Base-by-base conservation (phyloP, 768 basidiomycete genomes). In the Termitomyces sp. region DNA sequence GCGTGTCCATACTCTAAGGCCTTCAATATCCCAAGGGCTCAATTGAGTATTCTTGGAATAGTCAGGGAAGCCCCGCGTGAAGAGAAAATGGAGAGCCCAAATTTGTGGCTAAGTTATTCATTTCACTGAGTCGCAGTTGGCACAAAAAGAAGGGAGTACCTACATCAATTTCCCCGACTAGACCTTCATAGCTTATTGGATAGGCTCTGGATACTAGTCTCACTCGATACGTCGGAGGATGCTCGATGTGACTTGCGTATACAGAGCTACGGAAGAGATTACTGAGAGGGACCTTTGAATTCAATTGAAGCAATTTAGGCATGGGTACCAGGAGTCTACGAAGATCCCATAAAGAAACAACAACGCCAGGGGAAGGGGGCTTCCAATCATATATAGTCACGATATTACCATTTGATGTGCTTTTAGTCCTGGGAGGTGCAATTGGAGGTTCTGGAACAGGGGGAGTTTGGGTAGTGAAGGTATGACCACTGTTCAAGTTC, bases 331-430 rank as follows among this genome's bases (percentile, higher is more conserved):
- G 24, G n/a, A 57, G 32, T 13, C 13, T 51, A 24, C 56, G 56
- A 46, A 57, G 49, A 22, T 57, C 49, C 56, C 56, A 57, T 34
- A 57, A 6, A 42, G 56, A 57, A 24, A 43, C 49, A 12, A 50
- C 29, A 22, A 42, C 22, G 27, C 49, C 48, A 22, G 47, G 46
- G 2, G 49, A 4, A 39, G 50, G 24, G 34, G 50, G 50, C 36
- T 26, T 51, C 50, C 24, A 37, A n/a, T 27, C 8, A 27, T 14
- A 1, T 16, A 51, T 26, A 24, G 50, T 37, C 24, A 37, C 34
- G 16, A 26, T 37, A 27, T 39, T 13, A 26, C 50, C 50, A 37
- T 16, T 6, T 24, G 50, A 5, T 12, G 50, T 27, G 9, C 37
- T 37, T 37, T 7, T 12, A 7, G 50, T 51, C 50, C 50, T 51